phyloP scores from a whole-genome alignment of 306 rosid species.

The Prosopis cineraria region DNA sequence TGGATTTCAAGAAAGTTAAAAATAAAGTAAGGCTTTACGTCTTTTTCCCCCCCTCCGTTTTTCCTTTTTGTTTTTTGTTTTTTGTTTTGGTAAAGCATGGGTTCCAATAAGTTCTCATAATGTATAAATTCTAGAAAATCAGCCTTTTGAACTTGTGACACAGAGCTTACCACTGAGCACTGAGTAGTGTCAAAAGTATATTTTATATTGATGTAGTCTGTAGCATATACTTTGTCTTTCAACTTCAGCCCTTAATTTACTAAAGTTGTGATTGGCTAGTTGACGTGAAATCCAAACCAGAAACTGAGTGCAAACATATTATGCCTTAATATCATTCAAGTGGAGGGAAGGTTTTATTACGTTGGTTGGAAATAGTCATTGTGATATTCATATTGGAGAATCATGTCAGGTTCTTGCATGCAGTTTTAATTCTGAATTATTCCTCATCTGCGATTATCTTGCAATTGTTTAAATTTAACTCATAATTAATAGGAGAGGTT shows the following conservation, averaged over 20 bases:
- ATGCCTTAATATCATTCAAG: neutral
- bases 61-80: too few species aligned
- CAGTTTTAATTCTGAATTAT: neutral
- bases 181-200: conserved; percentile 1
- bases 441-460: conserved; percentile 6
- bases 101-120: neutral
- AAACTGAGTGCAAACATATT: neutral
- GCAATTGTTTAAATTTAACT: conserved; percentile 31
- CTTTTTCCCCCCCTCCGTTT: too few species aligned
- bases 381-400: neutral
- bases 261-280: neutral
- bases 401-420: neutral
- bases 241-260: neutral
- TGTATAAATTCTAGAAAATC: conserved; percentile 2
- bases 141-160: conserved; percentile 7
- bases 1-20: conserved; percentile 87
- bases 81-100: conserved; percentile 12
- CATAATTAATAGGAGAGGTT: conserved; percentile 67
- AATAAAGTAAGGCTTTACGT: conserved; percentile 61
- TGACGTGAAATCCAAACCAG: neutral
- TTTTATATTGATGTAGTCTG: neutral
- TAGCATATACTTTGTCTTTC: conserved; percentile 10
- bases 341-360: conserved; percentile 10
- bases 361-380: conserved; percentile 3
- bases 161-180: neutral